phyloP scores from a whole-genome alignment of 2,329 filamentous ascomycete genomes.

The Pseudogymnoascus sp. region DNA sequence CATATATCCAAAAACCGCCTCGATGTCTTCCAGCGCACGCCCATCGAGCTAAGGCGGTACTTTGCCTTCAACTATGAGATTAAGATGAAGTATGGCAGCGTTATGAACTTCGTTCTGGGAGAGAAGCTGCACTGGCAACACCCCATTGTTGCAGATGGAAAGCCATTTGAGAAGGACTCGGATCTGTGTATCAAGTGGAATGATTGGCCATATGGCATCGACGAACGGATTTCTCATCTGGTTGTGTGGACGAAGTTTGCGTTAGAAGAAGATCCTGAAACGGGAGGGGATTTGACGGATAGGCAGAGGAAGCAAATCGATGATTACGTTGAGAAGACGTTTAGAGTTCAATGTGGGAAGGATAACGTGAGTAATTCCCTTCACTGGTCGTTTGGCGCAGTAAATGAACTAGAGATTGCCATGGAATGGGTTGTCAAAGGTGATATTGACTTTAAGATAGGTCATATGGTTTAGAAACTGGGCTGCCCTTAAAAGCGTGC shows the following conservation, averaged over 20 bases:
- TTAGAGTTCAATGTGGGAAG: conserved; percentile 45
- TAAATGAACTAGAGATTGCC: conserved; percentile 24
- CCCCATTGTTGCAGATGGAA: conserved; percentile 38
- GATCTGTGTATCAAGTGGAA: conserved; percentile 75
- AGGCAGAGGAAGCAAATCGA: conserved; percentile 59
- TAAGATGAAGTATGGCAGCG: conserved; percentile 61
- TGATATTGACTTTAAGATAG: conserved; percentile 24
- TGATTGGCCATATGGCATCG: conserved; percentile 91
- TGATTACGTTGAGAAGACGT: conserved; percentile 60
- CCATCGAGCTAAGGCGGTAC: conserved; percentile 73
- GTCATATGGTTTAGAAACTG: conserved; percentile 88
- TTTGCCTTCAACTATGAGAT: conserved; percentile 60
- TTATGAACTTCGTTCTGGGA: conserved; percentile 68
- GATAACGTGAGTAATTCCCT: conserved; percentile 43
- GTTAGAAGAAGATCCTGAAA: conserved; percentile 57
- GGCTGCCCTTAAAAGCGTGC: conserved; percentile 74
- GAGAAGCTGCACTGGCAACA: conserved; percentile 62
- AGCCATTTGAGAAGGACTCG: conserved; percentile 22
- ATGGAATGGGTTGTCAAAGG: conserved; percentile 30
- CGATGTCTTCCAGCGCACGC: conserved; percentile 67
- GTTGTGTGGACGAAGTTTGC: conserved; percentile 91
- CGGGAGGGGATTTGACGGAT: conserved; percentile 58
- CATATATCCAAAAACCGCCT: conserved; percentile 62
- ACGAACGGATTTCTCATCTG: conserved; percentile 69
- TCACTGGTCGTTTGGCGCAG: neutral